These are phyloP conservation scores for Coemansia asiatica DNA, from an alignment of 192 early-diverging fungal genomes.

Conservation along the genomic window DNA sequence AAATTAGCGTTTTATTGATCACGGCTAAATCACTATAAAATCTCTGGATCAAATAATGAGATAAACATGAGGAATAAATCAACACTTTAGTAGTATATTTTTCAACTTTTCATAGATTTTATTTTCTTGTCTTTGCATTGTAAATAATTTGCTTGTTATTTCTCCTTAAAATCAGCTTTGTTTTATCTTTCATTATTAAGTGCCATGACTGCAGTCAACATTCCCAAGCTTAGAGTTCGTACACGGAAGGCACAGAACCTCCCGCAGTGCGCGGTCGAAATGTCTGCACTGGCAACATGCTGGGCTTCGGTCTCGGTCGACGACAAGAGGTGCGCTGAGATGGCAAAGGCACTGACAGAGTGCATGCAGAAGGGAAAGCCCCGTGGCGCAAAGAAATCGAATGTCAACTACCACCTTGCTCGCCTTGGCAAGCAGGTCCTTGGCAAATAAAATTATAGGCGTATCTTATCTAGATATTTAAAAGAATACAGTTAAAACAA, in stretches of 20 bases:
- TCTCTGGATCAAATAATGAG: conserved; percentile 1
- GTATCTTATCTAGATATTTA: background rate
- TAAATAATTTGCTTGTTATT: conserved; percentile 1
- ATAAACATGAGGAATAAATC: background rate
- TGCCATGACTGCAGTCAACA: conserved; percentile 44
- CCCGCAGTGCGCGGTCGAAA: conserved; percentile 53
- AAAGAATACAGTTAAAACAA: conserved; percentile 13
- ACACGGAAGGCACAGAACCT: conserved; percentile 23
- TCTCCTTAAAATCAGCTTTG: background rate
- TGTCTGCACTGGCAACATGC: conserved; percentile 53
- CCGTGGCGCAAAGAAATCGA: conserved; percentile 11
- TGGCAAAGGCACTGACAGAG: conserved; percentile 28
- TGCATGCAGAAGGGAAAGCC: conserved; percentile 46
- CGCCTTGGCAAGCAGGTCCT: conserved; percentile 53
- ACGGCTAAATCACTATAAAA: background rate
- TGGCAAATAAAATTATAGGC: conserved; percentile 29
- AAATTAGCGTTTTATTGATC: background rate
- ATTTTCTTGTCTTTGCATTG: background rate
- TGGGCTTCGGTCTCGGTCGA: conserved; percentile 51
- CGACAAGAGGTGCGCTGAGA: conserved; percentile 36
- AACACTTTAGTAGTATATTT: background rate
- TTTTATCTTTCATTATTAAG: background rate
- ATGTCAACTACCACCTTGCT: conserved; percentile 54
- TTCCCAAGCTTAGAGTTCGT: conserved; percentile 43
- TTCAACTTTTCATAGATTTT: no score